These are phyloP conservation scores for Blastobotrys arbuscula DNA, from an alignment of 1,139 yeast genomes.

Conservation along the genomic window DNA sequence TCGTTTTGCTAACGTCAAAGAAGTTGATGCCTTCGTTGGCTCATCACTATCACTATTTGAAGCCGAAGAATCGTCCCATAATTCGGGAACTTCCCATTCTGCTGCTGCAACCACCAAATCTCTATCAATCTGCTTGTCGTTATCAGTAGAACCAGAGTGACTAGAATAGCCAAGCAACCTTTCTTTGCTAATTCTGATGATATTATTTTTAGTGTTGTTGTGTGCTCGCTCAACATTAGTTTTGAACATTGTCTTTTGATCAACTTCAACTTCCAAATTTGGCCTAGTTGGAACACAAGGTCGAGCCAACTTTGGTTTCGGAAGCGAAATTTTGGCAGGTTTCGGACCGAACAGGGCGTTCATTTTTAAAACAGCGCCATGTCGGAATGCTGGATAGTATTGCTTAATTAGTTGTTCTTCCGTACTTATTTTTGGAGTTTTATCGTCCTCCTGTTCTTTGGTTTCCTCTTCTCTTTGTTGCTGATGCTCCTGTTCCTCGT, in stretches of 20 bases:
- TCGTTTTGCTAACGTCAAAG: not conserved
- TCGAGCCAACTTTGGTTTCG: conserved; percentile 47
- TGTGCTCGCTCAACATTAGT: conserved; percentile 16
- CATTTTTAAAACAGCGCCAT: conserved; percentile 54
- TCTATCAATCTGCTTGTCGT: conserved; percentile 34
- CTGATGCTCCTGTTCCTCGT: not conserved
- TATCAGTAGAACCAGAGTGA: not conserved
- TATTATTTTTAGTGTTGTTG: conserved; percentile 3
- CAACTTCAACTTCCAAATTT: conserved; percentile 39
- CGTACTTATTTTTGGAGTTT: not conserved
- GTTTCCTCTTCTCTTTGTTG: not conserved
- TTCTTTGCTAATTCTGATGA: conserved; percentile 14
- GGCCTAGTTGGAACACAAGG: conserved; percentile 56
- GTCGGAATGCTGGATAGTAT: conserved; percentile 60
- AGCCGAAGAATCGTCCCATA: conserved; percentile 3
- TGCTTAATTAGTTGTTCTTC: conserved; percentile 28
- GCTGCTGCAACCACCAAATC: conserved; percentile 69
- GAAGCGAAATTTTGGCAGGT: conserved; percentile 49
- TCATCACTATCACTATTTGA: not conserved
- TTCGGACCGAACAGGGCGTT: conserved; percentile 62
- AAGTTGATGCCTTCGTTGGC: not conserved
- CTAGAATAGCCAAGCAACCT: not conserved
- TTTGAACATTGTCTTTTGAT: conserved; percentile 32
- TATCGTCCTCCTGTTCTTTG: not conserved
- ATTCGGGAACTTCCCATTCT: conserved; percentile 56